A percentile compares a stretch with the other conserved stretches of the same genome.
Conservation (phyloP, 805 yeast genomes). For the Kodamaea leandrae region DNA sequence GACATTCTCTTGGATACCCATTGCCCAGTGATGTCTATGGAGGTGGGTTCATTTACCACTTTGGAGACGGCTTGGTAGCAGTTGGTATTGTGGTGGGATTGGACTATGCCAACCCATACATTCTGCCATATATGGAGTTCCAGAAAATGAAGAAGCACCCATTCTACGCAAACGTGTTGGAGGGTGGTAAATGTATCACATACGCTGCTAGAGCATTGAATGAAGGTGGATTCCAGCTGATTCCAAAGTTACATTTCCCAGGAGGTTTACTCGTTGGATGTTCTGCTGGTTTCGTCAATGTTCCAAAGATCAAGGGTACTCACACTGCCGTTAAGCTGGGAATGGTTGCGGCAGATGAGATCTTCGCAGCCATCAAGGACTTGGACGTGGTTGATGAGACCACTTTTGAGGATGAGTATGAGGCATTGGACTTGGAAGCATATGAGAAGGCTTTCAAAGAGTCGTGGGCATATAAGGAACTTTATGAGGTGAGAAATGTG, state of each 20-base stretch:
- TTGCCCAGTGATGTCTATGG: slow-evolving; percentile 74
- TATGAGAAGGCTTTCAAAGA: slow-evolving; percentile 65
- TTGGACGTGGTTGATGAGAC: slow-evolving; percentile 47
- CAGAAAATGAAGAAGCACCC: slow-evolving; percentile 94
- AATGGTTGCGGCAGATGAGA: slow-evolving; percentile 87
- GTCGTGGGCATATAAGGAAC: slow-evolving; percentile 87
- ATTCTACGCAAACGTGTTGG: slow-evolving; percentile 65
- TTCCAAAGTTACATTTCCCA: slow-evolving; percentile 88
- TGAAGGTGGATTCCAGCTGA: slow-evolving; percentile 95
- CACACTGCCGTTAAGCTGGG: slow-evolving; percentile 98
- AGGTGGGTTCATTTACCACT: slow-evolving; percentile 96
- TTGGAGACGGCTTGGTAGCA: slow-evolving; percentile 87
- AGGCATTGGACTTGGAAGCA: slow-evolving; percentile 44
- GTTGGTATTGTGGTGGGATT: slow-evolving; percentile 94
- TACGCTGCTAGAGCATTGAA: slow-evolving; percentile 96
- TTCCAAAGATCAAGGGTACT: slow-evolving; percentile 95
- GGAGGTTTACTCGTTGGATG: slow-evolving; percentile 97
- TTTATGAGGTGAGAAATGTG: slow-evolving; percentile 80
- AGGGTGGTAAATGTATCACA: slow-evolving; percentile 89
- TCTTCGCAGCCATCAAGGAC: slow-evolving; percentile 46
- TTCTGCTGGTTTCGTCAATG: slow-evolving; percentile 95
- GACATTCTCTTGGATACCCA: slow-evolving; percentile 91
- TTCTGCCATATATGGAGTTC: slow-evolving; percentile 94
- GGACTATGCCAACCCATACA: slow-evolving; percentile 91
- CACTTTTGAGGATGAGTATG: slow-evolving; percentile 3